Evolutionary conservation across 345 rosid species (phyloP).

Genomic region (Hevea brasiliensis): DNA sequence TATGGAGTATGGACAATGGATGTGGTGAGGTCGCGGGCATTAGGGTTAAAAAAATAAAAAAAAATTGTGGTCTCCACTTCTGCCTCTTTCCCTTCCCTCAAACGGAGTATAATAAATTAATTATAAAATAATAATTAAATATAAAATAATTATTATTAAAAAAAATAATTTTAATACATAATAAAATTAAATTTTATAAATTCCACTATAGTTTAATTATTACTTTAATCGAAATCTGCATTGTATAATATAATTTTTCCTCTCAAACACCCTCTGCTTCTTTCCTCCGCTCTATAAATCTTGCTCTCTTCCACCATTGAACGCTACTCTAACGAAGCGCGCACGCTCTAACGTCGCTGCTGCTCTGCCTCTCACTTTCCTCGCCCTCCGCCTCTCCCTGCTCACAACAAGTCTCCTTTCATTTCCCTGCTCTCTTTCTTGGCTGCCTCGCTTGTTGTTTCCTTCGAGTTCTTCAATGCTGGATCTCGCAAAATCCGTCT

Average conservation of each 20-base stretch:
- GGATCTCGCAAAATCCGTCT: slow-evolving; percentile 40
- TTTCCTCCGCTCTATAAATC: slow-evolving; percentile 34
- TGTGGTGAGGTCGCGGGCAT: neutral
- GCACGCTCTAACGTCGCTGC: slow-evolving; percentile 15
- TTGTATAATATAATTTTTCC: too few relatives aligned
- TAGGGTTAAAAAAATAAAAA: too few relatives aligned
- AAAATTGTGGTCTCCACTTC: neutral
- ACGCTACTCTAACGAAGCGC: neutral
- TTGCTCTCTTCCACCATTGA: neutral
- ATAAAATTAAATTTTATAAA: too few relatives aligned
- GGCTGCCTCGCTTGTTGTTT: neutral
- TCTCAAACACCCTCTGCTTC: neutral
- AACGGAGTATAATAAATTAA: too few relatives aligned
- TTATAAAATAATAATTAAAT: too few relatives aligned
- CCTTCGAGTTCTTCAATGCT: slow-evolving; percentile 14
- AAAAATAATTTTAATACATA: too few relatives aligned
- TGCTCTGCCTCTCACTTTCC: slow-evolving; percentile 10
- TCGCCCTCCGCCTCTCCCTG: neutral
- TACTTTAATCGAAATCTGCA: too few relatives aligned
- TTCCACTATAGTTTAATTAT: too few relatives aligned
- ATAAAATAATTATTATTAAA: too few relatives aligned
- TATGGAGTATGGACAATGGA: too few relatives aligned
- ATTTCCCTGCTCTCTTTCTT: neutral
- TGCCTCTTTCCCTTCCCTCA: too few relatives aligned
- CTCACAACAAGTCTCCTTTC: neutral